Conservation (phyloP, 495 filamentous ascomycete species). For the Penicillium coprophilum region DNA sequence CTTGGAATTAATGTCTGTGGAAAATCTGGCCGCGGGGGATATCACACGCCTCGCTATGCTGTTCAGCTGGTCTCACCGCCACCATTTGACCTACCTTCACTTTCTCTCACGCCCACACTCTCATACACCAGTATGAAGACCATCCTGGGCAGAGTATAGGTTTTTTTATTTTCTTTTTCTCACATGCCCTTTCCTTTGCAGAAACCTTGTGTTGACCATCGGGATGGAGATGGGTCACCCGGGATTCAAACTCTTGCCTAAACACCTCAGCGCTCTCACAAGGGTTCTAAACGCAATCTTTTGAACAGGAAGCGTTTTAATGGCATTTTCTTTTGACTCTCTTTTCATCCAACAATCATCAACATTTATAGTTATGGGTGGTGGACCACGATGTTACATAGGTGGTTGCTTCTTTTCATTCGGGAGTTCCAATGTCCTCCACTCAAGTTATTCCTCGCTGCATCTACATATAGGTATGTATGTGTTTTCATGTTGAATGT, state of each 20-base stretch:
- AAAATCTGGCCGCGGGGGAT: neutral
- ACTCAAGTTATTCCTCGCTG: neutral
- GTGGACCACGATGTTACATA: neutral
- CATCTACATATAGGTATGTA: neutral
- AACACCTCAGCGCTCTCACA: neutral
- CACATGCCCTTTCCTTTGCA: neutral
- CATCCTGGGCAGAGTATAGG: neutral
- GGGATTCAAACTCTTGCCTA: neutral
- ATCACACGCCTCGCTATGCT: neutral
- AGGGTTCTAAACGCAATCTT: neutral
- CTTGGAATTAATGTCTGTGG: conserved; percentile 4
- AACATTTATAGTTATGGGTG: neutral
- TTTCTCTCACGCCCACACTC: too few relatives aligned
- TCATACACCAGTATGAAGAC: conserved; percentile 1
- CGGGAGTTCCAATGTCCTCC: neutral
- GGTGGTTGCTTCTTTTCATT: neutral
- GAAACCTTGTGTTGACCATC: neutral
- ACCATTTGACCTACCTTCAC: neutral
- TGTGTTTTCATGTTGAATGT: neutral
- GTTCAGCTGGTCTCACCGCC: neutral
- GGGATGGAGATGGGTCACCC: neutral
- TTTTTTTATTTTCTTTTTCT: neutral
- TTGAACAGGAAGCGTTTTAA: neutral
- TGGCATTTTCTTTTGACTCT: neutral
- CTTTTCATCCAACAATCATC: neutral